A percentile compares a stretch with the other conserved stretches of the same genome.
These are phyloP conservation scores for Dendryphion nanum DNA, from an alignment of 2,329 filamentous ascomycete genomes.

Conservation along the genomic window DNA sequence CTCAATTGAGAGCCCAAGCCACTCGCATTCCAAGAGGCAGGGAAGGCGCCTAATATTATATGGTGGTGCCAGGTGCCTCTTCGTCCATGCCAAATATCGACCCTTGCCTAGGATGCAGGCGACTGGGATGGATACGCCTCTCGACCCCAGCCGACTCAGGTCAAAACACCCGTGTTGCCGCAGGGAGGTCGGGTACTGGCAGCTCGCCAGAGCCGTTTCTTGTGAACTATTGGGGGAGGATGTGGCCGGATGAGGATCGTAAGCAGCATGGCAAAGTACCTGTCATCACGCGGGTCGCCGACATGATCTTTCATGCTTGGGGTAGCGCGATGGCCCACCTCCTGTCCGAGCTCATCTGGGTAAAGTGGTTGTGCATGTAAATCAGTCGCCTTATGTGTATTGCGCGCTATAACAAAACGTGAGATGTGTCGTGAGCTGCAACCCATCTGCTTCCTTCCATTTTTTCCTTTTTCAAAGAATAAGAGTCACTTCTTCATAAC, in stretches of 20 bases:
- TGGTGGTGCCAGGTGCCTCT: conserved; percentile 7
- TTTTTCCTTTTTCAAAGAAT: too few relatives aligned
- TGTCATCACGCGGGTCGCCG: conserved; percentile 10
- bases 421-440: too few relatives aligned
- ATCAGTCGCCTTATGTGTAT: too few relatives aligned
- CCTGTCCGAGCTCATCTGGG: conserved; percentile 10
- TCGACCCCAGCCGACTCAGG: conserved; percentile 9
- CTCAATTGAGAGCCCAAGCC: conserved; percentile 16
- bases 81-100: conserved; percentile 7
- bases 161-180: conserved; percentile 13
- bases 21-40: conserved; percentile 1
- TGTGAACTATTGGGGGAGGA: conserved; percentile 17
- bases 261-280: conserved; percentile 7
- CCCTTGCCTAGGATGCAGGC: conserved; percentile 7
- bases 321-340: neutral
- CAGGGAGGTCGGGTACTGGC: conserved; percentile 4
- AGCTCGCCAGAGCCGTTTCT: conserved; percentile 10
- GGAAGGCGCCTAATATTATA: conserved; percentile 13
- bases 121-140: conserved; percentile 4
- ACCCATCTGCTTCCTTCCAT: too few relatives aligned
- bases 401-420: too few relatives aligned
- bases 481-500: too few relatives aligned
- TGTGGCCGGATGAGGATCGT: conserved; percentile 9
- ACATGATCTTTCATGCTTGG: conserved; percentile 6
- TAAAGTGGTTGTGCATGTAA: conserved; percentile 6